Evolutionary conservation across 1,284 basidiomycete genomes (phyloP), one percentile per base, ranked within the genome.

Genomic region (Ceratobasidium sp.): DNA sequence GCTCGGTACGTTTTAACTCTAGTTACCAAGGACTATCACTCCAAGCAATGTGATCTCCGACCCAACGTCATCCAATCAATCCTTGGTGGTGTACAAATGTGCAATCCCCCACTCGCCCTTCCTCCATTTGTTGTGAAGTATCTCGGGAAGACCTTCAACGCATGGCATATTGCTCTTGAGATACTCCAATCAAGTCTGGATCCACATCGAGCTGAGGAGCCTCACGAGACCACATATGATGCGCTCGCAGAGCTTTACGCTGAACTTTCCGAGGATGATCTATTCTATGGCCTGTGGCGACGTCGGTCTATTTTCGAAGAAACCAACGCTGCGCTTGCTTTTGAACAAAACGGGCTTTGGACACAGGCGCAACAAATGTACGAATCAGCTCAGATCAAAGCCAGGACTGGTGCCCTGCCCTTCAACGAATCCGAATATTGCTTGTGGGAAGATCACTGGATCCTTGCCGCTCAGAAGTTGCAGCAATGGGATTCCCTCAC

Each of bases 361-460:
- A 92, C 93, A 41, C 92, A 97, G 78, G 96, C 97, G 0, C 89
- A 94, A 73, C 88, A 87, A 75, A 86, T 92, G 65, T 98, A 99
- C 82, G 97, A 99, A 81, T 84, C 85, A 30, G 97, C 97, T 0
- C 96, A 98, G 81, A 90, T 85, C 77, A 94, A 92, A 80, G 92
- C 95, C 4, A 88, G 96, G 55, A 85, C 89, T 12, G 94, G 94
- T 3, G 83, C 88, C 14, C 89, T 98, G 58, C 91, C 96, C 0
- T 99, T 97, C 83, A 92, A 93, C 41, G 97, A 99, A 81, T 87
- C 92, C 5, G 97, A 99, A 81, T 99, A 97, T 80, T 95, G 93
- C 77, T 84, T 99, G 21, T 99, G 97, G 97, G 97, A 99, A 80
- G 98, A 99, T 79, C 97, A 99, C 81, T 99, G 98, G 97, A 93